Base-by-base conservation (phyloP, 2,329 filamentous ascomycete species). In the Pseudonectria buxi region DNA sequence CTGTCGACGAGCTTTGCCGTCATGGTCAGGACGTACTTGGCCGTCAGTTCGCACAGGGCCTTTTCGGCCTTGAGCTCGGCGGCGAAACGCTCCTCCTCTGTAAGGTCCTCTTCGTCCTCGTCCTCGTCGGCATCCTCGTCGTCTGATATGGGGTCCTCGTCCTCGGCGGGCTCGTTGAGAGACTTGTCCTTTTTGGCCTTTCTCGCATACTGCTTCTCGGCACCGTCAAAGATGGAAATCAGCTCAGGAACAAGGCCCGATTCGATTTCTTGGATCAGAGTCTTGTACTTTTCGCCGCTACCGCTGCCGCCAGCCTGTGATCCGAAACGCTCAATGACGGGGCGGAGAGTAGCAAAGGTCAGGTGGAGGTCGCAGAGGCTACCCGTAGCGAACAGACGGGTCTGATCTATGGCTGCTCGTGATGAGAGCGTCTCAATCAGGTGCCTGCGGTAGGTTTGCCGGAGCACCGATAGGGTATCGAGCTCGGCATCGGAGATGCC, bases 351-450 rank as follows among this genome's bases (percentile, higher is more conserved):
- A 30, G 81, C 79, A 54, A 95, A 90, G 9, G 88, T 71, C 14
- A 83, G 81, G 59, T 89, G 83, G 6, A 94, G 65, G 48, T 98
- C 92, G 37, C 95, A 81, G 7, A 94, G 68, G 30, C 78, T 80
- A 32, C 86, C 81, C 1, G 85, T 81, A 3, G 88, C 78, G 33
- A 80, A 76, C 26, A 92, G 70, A 28, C 86, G 81, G 28, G 95
- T 69, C 34, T 87, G 78, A 49, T 96, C 89, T 33, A 87, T 78
- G 32, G 78, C 77, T 28, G 76, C 69, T 38, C 78, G 71, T 5
- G 77, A 82, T 1, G 81, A 81, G 34, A 88, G 71, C 0, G 80
- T 76, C 46, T 81, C 74, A 29, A 86, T 78, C 28, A 86, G 68
- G 40, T 80, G 76, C 15, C 68, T 72, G 39, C 74, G 67, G 54